phyloP scores from a whole-genome alignment of 257 asterid species.

The Nicotiana undulata region DNA sequence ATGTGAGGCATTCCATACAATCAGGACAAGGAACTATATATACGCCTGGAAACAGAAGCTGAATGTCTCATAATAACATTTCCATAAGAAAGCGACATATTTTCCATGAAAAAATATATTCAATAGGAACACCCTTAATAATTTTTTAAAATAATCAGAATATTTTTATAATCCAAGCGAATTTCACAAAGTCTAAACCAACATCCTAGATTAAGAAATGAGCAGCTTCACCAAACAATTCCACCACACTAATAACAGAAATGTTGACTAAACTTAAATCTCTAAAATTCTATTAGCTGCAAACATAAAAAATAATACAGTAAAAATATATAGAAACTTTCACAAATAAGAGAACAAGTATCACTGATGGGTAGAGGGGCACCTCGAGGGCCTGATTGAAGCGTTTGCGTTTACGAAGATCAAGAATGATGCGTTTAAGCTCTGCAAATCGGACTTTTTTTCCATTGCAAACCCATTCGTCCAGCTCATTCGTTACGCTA shows the following conservation, averaged over 20 bases:
- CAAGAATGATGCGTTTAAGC: constrained; percentile 62
- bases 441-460: constrained; percentile 60
- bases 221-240: background rate
- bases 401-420: constrained; percentile 79
- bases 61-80: background rate
- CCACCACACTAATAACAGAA: background rate
- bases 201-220: background rate
- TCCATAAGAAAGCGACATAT: background rate
- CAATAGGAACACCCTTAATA: background rate
- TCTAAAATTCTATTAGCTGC: background rate
- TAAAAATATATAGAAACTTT: background rate
- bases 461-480: constrained; percentile 54
- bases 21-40: background rate
- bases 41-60: background rate
- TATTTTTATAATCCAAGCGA: background rate
- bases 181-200: background rate
- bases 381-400: constrained; percentile 80
- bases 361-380: background rate
- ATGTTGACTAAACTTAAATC: background rate
- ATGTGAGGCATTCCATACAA: background rate
- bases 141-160: background rate
- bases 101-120: background rate
- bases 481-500: constrained; percentile 53
- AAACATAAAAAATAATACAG: background rate
- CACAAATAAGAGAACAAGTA: background rate